Conservation (phyloP, 495 filamentous ascomycete species). For the Cercophora samala region DNA sequence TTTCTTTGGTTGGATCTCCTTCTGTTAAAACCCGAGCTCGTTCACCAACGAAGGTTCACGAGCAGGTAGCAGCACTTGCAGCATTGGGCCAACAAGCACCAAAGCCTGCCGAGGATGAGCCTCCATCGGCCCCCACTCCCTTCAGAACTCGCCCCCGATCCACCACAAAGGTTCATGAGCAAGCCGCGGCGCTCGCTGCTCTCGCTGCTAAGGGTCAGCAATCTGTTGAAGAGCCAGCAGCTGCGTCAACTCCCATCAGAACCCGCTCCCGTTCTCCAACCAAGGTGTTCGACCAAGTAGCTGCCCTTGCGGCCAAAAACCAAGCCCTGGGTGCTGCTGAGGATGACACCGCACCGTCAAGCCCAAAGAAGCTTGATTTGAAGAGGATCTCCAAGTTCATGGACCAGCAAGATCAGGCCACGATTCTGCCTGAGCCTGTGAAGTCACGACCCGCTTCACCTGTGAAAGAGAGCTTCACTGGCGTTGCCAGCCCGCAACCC, state of each 20-base stretch:
- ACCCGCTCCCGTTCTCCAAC: conserved; percentile 10
- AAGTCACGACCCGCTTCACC: conserved; percentile 31
- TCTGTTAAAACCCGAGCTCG: conserved; percentile 30
- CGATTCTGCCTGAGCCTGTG: conserved; percentile 26
- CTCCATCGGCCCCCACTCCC: conserved; percentile 6
- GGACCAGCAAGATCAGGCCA: conserved; percentile 32
- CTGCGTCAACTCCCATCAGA: conserved; percentile 6
- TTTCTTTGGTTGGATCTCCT: conserved; percentile 28
- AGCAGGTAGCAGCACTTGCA: conserved; percentile 43
- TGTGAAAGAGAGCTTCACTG: conserved; percentile 18
- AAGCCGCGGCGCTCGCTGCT: conserved; percentile 32
- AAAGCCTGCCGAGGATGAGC: conserved; percentile 31
- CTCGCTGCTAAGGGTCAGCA: conserved; percentile 27
- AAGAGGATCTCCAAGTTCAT: conserved; percentile 53
- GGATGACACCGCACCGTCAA: conserved; percentile 42
- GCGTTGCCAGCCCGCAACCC: conserved; percentile 7
- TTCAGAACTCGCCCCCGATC: conserved; percentile 11
- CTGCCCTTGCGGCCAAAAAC: conserved; percentile 8
- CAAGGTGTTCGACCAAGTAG: conserved; percentile 13
- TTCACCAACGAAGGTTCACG: conserved; percentile 42
- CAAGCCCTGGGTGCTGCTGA: neutral
- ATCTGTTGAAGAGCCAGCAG: conserved; percentile 26
- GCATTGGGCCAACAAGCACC: conserved; percentile 34
- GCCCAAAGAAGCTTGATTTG: conserved; percentile 53
- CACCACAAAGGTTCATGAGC: conserved; percentile 12